A percentile compares a stretch with the other conserved stretches of the same genome.
Conservation (phyloP, 345 rosid species). For the Syzygium aromaticum region DNA sequence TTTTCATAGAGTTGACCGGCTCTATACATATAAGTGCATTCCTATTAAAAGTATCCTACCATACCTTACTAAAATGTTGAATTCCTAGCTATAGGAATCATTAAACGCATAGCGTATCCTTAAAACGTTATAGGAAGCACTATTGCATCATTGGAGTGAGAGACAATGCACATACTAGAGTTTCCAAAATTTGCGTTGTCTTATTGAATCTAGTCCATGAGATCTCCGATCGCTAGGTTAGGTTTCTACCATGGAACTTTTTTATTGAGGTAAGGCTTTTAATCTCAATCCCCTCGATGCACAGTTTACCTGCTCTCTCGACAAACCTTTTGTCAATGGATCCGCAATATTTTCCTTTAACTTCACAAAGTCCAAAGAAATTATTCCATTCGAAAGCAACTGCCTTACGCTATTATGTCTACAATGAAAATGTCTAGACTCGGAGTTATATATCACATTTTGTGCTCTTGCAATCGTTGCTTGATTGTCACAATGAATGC, state of each 20-base stretch:
- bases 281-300: not conserved
- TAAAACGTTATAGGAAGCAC: not conserved
- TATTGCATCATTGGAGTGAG: not conserved
- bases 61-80: not conserved
- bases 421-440: not conserved
- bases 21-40: not conserved
- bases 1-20: not conserved
- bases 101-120: not conserved
- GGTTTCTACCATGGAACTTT: not conserved
- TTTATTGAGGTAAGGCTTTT: not conserved
- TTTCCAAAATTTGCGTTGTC: not conserved
- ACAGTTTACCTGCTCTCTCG: not conserved
- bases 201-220: not conserved
- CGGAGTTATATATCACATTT: not conserved
- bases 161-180: not conserved
- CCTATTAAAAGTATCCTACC: not conserved
- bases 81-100: not conserved
- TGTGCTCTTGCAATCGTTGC: accelerated
- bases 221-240: not conserved
- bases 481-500: not conserved
- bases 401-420: not conserved
- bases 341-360: not conserved
- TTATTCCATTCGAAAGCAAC: not conserved
- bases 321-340: accelerated
- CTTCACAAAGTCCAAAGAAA: not conserved